Evolutionary conservation across 108 stramenopile genomes (phyloP).

Genomic region (Stephanodiscus minutulus): DNA sequence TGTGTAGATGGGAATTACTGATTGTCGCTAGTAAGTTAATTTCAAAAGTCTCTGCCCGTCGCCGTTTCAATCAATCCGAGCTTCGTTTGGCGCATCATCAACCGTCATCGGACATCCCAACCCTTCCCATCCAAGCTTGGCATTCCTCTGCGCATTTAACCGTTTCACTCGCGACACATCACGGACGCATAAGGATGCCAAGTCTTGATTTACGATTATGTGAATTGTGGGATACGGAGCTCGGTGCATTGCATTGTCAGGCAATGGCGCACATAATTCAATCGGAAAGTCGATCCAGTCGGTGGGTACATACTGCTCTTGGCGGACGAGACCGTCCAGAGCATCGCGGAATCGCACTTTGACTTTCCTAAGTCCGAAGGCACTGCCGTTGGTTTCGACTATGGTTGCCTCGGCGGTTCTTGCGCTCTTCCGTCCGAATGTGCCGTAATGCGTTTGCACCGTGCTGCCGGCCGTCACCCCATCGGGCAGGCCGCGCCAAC

Average conservation of each 20-base stretch:
- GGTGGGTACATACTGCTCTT: constrained; percentile 54
- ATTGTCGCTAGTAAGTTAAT: not conserved
- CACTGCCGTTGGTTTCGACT: constrained; percentile 38
- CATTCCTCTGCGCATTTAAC: constrained; percentile 48
- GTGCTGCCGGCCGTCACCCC: constrained; percentile 31
- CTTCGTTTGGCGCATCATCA: too few species aligned
- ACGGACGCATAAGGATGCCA: constrained; percentile 41
- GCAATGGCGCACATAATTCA: constrained; percentile 12
- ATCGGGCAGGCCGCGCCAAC: constrained; percentile 50
- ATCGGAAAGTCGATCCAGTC: constrained; percentile 41
- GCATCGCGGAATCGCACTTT: constrained; percentile 44
- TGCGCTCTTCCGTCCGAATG: constrained; percentile 29
- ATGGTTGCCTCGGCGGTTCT: constrained; percentile 30
- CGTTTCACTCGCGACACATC: constrained; percentile 57
- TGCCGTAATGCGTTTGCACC: constrained; percentile 25
- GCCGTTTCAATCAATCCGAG: not conserved
- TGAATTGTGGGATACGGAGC: constrained; percentile 57
- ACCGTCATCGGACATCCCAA: not conserved
- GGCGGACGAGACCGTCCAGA: not conserved
- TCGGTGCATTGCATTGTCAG: constrained; percentile 62
- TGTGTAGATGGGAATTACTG: not conserved
- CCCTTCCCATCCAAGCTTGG: constrained; percentile 38
- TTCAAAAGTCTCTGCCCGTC: not conserved
- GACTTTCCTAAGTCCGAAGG: constrained; percentile 48
- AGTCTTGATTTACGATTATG: constrained; percentile 51